Evolutionary conservation across 768 basidiomycete species (phyloP).

Genomic region (Tricholoma sp.): DNA sequence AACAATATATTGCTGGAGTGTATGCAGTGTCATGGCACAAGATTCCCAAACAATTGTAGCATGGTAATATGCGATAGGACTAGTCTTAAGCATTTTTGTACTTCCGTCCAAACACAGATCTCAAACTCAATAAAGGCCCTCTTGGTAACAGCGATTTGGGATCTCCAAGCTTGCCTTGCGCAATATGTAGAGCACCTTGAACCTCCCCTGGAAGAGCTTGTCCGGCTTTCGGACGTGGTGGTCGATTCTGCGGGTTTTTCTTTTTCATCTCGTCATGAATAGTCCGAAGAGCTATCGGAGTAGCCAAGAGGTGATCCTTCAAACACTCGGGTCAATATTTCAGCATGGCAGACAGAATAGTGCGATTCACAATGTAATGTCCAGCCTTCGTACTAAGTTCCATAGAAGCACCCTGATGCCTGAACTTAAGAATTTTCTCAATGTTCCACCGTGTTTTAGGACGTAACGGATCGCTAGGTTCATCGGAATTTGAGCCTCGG

Average conservation of each 20-base stretch:
- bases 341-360: neutral
- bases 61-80: neutral
- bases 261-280: conserved; percentile 40
- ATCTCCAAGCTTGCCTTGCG: conserved; percentile 46
- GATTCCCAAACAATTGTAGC: no score
- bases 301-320: conserved; percentile 66
- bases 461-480: conserved; percentile 43
- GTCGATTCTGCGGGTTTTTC: conserved; percentile 22
- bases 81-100: conserved; percentile 18
- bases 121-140: conserved; percentile 22
- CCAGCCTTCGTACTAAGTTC: conserved; percentile 53
- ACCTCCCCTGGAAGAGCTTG: conserved; percentile 55
- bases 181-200: conserved; percentile 48
- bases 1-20: no score
- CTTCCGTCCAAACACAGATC: conserved; percentile 27
- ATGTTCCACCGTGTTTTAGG: conserved; percentile 71
- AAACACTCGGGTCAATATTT: conserved; percentile 7
- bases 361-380: conserved; percentile 51
- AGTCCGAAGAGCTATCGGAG: conserved; percentile 48
- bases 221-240: conserved; percentile 43
- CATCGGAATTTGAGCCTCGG: conserved; percentile 29
- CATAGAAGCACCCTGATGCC: conserved; percentile 38
- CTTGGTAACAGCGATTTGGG: conserved; percentile 14
- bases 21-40: no score
- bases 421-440: conserved; percentile 65